These are phyloP conservation scores for Silene vulgaris DNA, from an alignment of 179 eudicot genomes.

Conservation along the genomic window DNA sequence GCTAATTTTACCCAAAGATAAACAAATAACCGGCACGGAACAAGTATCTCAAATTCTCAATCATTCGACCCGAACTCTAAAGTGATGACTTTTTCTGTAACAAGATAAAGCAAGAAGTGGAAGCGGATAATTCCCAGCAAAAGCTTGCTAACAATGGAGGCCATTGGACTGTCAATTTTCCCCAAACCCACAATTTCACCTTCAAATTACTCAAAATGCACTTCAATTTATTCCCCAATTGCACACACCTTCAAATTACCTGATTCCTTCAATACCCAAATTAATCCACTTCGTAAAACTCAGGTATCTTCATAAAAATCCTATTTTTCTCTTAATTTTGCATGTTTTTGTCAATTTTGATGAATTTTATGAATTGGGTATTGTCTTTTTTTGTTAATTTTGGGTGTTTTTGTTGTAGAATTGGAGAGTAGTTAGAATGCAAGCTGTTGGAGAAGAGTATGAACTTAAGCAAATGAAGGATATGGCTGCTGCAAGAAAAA, in stretches of 20 bases:
- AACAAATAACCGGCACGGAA: too few species aligned
- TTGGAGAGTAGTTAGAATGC: constrained; percentile 43
- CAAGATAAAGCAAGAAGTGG: too few species aligned
- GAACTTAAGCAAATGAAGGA: constrained; percentile 87
- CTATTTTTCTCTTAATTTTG: background rate
- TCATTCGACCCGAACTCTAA: too few species aligned
- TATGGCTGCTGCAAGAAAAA: constrained; percentile 94
- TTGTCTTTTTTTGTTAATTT: constrained; percentile 9
- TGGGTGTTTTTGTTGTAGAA: constrained; percentile 24
- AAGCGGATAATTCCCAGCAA: constrained; percentile 4
- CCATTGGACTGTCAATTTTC: constrained; percentile 1
- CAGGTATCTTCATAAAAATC: constrained; percentile 23
- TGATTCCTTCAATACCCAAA: constrained; percentile 22
- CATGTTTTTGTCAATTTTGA: background rate
- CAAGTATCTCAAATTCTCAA: too few species aligned
- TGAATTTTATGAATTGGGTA: constrained; percentile 9
- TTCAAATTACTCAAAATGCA: constrained; percentile 6
- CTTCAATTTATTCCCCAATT: background rate
- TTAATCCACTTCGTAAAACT: constrained; percentile 21
- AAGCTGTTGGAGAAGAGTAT: constrained; percentile 69
- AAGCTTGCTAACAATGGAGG: constrained; percentile 11
- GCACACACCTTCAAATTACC: constrained; percentile 13
- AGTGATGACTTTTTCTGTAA: too few species aligned
- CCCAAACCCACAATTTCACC: constrained; percentile 9
- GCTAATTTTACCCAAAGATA: too few species aligned